These are phyloP conservation scores for Vachellia collinsii DNA, from an alignment of 306 rosid species.

Conservation along the genomic window DNA sequence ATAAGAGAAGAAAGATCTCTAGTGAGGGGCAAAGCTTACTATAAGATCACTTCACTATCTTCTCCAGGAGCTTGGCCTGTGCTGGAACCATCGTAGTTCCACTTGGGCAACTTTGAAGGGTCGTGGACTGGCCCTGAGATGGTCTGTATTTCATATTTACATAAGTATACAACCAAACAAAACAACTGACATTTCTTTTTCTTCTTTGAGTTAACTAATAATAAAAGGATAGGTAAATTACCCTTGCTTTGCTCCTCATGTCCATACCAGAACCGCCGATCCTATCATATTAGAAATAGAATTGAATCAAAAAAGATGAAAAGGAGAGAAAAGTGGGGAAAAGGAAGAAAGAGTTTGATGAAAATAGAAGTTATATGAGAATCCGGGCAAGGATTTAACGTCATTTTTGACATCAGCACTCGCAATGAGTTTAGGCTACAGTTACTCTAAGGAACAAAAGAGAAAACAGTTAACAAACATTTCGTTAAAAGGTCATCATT, in stretches of 20 bases:
- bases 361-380: not conserved
- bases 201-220: not conserved
- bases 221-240: conserved; percentile 32
- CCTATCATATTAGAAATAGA: conserved; percentile 50
- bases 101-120: conserved; percentile 56
- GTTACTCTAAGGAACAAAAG: not conserved
- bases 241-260: conserved; percentile 96
- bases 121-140: conserved; percentile 46
- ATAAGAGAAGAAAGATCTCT: not conserved
- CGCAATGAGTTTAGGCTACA: conserved; percentile 2
- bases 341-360: not conserved
- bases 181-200: not conserved
- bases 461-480: not conserved
- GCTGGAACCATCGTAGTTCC: conserved; percentile 93
- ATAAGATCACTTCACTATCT: conserved; percentile 93
- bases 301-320: conserved; percentile 4
- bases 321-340: not conserved
- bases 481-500: not conserved
- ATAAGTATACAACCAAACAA: not conserved
- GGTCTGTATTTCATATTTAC: conserved; percentile 35
- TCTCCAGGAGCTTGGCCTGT: conserved; percentile 97
- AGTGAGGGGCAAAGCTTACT: conserved; percentile 48
- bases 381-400: not conserved
- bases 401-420: conserved; percentile 7
- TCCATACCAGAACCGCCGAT: conserved; percentile 97